Percentiles rank a stretch among this genome's conserved stretches.
phyloP scores from a whole-genome alignment of 306 rosid species.

The Cicer yamashitae region DNA sequence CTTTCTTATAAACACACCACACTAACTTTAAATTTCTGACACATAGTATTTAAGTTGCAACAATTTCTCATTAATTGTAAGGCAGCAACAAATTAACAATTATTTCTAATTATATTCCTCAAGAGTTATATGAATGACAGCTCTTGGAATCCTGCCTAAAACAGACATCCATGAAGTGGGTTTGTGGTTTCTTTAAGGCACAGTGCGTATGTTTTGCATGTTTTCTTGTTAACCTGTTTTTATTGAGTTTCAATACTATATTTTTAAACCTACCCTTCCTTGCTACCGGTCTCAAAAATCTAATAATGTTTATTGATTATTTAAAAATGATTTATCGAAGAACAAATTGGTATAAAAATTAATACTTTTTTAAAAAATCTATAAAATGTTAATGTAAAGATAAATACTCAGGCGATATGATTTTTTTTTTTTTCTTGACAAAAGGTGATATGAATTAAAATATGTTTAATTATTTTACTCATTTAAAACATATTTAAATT shows the following conservation, averaged over 20 bases:
- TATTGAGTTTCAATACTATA: neutral
- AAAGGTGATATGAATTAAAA: no score
- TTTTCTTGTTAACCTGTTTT: conserved; percentile 38
- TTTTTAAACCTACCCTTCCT: conserved; percentile 32
- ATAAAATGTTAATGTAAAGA: no score
- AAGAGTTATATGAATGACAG: conserved; percentile 45
- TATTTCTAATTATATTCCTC: conserved; percentile 11
- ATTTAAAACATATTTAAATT: no score
- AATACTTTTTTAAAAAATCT: no score
- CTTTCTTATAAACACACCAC: no score
- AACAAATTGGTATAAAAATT: no score
- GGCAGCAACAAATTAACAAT: conserved; percentile 25
- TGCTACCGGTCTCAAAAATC: neutral
- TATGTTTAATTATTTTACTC: no score
- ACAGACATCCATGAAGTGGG: conserved; percentile 42
- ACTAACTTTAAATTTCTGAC: conserved; percentile 47
- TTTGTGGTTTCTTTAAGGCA: conserved; percentile 50
- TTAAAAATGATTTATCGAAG: no score
- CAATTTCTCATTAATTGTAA: conserved; percentile 16
- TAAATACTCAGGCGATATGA: no score
- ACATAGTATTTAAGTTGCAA: conserved; percentile 34
- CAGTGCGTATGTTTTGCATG: conserved; percentile 32
- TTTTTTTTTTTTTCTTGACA: no score
- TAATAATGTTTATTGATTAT: no score
- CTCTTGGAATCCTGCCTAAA: conserved; percentile 53